Percentiles rank a stretch among this genome's conserved stretches.
phyloP scores from a whole-genome alignment of 2,329 filamentous ascomycete genomes.

The Volutella citrinella region DNA sequence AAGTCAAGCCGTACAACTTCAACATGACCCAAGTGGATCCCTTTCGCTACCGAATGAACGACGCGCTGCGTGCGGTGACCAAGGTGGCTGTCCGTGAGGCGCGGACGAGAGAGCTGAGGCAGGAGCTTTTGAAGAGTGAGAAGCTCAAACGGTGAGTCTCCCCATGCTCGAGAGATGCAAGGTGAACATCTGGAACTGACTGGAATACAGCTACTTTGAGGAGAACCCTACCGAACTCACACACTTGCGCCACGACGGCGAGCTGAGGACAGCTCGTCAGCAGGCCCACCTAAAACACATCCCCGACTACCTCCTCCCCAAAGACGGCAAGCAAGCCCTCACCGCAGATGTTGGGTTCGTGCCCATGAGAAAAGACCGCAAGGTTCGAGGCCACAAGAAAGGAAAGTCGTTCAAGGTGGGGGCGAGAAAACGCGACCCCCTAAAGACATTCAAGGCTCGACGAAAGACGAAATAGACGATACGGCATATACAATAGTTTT shows the following conservation, averaged over 20 bases:
- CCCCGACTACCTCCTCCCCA: conserved; percentile 87
- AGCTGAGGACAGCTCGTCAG: conserved; percentile 76
- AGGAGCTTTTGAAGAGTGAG: conserved; percentile 89
- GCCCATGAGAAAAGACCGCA: conserved; percentile 57
- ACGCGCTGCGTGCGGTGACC: conserved; percentile 87
- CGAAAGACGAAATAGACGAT: conserved; percentile 39
- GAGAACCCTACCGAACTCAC: conserved; percentile 89
- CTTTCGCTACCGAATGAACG: conserved; percentile 92
- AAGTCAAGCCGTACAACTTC: conserved; percentile 87
- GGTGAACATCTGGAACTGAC: conserved; percentile 1
- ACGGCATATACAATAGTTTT: conserved; percentile 12
- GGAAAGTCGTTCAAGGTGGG: conserved; percentile 46
- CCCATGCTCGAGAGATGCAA: too few species aligned
- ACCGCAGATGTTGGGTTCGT: conserved; percentile 74
- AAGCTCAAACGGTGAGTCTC: conserved; percentile 72
- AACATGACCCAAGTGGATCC: conserved; percentile 92
- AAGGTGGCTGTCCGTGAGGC: conserved; percentile 88
- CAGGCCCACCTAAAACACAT: conserved; percentile 92
- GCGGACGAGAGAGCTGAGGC: conserved; percentile 78
- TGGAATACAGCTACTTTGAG: conserved; percentile 68
- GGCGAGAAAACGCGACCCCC: conserved; percentile 72
- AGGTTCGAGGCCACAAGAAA: conserved; percentile 46
- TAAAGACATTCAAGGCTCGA: conserved; percentile 81
- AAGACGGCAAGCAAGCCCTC: conserved; percentile 67
- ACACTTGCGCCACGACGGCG: conserved; percentile 86